These are phyloP conservation scores for Oidium heveae DNA, from an alignment of 2,329 filamentous ascomycete genomes.

Conservation along the genomic window DNA sequence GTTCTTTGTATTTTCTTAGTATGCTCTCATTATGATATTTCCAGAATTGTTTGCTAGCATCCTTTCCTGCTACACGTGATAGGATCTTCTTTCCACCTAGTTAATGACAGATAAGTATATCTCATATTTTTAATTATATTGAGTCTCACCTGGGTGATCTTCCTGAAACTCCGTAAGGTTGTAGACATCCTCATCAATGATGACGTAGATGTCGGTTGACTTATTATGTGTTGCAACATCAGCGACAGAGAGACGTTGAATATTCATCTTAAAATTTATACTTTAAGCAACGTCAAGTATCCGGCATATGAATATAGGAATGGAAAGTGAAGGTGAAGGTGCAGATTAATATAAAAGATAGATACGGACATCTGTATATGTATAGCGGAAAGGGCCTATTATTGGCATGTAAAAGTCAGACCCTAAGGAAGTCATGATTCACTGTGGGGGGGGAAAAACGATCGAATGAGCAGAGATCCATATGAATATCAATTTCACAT, in stretches of 20 bases:
- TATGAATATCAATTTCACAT: no score
- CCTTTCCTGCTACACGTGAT: constrained; percentile 14
- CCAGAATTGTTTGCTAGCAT: constrained; percentile 14
- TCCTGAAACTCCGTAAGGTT: constrained; percentile 77
- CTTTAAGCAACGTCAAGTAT: no score
- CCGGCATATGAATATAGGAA: no score
- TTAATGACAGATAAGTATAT: constrained; percentile 14
- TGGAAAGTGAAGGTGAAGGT: no score
- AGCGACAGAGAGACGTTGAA: constrained; percentile 51
- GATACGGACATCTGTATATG: no score
- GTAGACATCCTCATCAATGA: constrained; percentile 88
- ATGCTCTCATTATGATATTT: constrained; percentile 15
- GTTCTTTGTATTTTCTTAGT: constrained; percentile 47
- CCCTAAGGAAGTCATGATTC: no score
- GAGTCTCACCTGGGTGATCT: constrained; percentile 44
- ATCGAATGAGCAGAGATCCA: no score
- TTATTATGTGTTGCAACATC: constrained; percentile 90
- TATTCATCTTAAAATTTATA: no score
- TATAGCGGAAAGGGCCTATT: no score
- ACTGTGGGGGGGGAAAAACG: no score
- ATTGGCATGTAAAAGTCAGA: no score
- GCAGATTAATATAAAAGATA: no score
- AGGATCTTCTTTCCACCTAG: constrained; percentile 17
- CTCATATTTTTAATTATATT: neutral
- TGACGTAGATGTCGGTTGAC: constrained; percentile 60